phyloP scores from a whole-genome alignment of 306 rosid species.

The Bauhinia variegata region DNA sequence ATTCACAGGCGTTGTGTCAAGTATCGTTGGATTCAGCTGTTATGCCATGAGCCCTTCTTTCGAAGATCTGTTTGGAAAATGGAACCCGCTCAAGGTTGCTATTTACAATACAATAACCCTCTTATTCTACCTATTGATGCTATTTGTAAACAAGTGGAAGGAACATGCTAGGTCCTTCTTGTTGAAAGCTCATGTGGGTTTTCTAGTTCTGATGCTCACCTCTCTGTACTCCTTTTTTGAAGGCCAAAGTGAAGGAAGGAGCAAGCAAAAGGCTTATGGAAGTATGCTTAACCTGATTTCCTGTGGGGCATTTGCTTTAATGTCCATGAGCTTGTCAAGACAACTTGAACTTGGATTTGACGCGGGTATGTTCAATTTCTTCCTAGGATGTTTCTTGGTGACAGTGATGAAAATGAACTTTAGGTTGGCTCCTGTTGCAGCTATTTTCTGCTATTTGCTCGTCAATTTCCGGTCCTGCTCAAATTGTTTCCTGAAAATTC shows the following conservation, averaged over 20 bases:
- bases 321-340: slow-evolving; percentile 11
- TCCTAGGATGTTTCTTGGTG: slow-evolving; percentile 21
- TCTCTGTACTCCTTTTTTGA: slow-evolving; percentile 23
- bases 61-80: neutral
- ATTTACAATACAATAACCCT: neutral
- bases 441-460: slow-evolving; percentile 3
- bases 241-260: slow-evolving; percentile 10
- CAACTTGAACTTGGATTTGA: slow-evolving; percentile 13
- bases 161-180: neutral
- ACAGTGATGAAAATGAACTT: slow-evolving; percentile 20
- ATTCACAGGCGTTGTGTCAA: neutral
- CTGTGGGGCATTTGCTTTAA: too few relatives aligned
- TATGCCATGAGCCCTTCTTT: slow-evolving; percentile 6
- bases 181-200: slow-evolving; percentile 19
- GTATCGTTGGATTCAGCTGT: slow-evolving; percentile 25
- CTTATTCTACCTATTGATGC: neutral
- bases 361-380: slow-evolving; percentile 23
- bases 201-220: slow-evolving; percentile 11
- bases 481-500: neutral
- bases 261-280: neutral
- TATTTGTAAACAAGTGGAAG: neutral
- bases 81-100: slow-evolving; percentile 11
- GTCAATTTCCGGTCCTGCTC: neutral
- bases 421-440: neutral
- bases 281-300: neutral